phyloP scores from a whole-genome alignment of 345 rosid species.

The Crucihimalaya himalaica region DNA sequence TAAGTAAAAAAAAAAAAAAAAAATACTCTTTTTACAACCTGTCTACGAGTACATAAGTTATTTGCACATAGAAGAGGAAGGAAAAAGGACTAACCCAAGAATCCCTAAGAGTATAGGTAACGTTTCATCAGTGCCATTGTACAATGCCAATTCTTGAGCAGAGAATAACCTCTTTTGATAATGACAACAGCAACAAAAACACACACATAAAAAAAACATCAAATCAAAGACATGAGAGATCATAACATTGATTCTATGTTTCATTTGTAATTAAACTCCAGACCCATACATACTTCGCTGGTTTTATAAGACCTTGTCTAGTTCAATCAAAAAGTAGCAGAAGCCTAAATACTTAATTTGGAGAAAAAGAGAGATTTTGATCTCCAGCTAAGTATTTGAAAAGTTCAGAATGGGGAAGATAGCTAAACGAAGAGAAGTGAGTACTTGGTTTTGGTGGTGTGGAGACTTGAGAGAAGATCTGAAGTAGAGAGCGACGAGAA shows the following conservation, averaged over 20 bases:
- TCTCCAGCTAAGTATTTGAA: not conserved
- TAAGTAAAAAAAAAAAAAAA: not conserved
- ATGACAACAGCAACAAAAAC: not conserved
- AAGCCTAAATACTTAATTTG: not conserved
- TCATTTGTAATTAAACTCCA: not conserved
- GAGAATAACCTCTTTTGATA: constrained; percentile 59
- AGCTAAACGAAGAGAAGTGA: constrained; percentile 7
- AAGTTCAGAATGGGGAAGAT: not conserved
- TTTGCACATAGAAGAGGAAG: not conserved
- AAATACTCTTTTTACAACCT: not conserved
- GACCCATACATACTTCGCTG: not conserved
- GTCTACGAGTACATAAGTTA: not conserved
- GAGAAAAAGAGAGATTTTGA: not conserved
- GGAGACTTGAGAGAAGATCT: constrained; percentile 45
- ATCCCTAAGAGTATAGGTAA: constrained; percentile 78
- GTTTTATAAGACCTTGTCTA: not conserved
- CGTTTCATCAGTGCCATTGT: constrained; percentile 78
- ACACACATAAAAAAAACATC: constrained; percentile 7
- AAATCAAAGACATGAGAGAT: not conserved
- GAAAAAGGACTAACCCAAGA: constrained; percentile 59
- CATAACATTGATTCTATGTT: not conserved
- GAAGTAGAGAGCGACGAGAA: constrained; percentile 50
- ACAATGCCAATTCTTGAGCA: constrained; percentile 65
- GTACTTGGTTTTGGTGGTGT: constrained; percentile 52
- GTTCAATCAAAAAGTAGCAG: not conserved